These are phyloP conservation scores for Lecanicillium sp. DNA, from an alignment of 2,329 filamentous ascomycete genomes.

Conservation along the genomic window DNA sequence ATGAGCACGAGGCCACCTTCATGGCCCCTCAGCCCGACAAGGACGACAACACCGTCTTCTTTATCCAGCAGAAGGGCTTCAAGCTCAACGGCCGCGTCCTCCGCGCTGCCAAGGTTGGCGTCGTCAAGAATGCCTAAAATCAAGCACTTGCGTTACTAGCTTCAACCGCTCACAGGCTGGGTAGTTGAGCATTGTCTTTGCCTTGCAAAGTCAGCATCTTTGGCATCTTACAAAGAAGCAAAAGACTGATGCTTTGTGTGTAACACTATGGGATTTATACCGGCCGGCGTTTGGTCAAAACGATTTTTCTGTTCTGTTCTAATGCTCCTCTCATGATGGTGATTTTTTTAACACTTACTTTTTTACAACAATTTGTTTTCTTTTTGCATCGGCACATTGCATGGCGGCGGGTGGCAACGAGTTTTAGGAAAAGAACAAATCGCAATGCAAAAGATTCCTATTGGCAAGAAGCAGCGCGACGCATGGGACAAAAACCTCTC, in stretches of 20 bases:
- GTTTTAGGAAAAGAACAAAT: not conserved
- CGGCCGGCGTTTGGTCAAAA: slow-evolving; percentile 25
- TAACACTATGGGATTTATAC: slow-evolving; percentile 22
- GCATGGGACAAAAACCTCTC: slow-evolving; percentile 3
- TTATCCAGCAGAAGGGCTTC: slow-evolving; percentile 93
- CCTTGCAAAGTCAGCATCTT: not conserved
- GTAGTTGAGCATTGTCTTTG: not conserved
- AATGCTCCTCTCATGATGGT: slow-evolving; percentile 39
- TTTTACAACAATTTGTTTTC: no score
- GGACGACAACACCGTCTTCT: slow-evolving; percentile 84
- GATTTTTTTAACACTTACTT: slow-evolving; percentile 9
- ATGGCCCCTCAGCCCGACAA: slow-evolving; percentile 82
- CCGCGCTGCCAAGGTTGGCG: slow-evolving; percentile 89
- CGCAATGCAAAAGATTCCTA: no score
- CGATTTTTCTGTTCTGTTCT: slow-evolving; percentile 25
- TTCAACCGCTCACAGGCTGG: not conserved
- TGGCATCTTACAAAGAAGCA: not conserved
- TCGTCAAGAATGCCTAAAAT: slow-evolving; percentile 69
- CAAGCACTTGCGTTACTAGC: no score
- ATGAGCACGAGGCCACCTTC: slow-evolving; percentile 93
- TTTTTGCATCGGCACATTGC: not conserved
- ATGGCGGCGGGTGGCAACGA: slow-evolving; percentile 2
- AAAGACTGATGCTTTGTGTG: slow-evolving; percentile 15
- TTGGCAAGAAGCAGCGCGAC: slow-evolving; percentile 2
- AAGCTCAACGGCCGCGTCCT: slow-evolving; percentile 83